phyloP scores from a whole-genome alignment of 352 stramenopile species.

The Chrysophaeum taylorii region DNA sequence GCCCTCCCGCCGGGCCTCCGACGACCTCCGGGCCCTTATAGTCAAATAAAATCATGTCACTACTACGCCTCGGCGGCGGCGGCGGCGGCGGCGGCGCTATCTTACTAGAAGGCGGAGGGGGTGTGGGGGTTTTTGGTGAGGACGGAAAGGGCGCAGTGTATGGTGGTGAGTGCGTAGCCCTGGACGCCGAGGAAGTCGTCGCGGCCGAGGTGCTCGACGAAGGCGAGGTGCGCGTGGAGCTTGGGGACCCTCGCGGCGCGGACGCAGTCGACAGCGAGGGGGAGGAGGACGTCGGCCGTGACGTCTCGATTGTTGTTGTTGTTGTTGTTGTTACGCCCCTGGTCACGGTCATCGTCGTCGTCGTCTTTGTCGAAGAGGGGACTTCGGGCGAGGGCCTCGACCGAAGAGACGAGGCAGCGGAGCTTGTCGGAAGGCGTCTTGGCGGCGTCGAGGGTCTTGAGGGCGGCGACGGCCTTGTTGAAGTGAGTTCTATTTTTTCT shows the following conservation, averaged over 20 bases:
- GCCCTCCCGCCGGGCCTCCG: too few relatives aligned
- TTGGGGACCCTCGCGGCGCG: neutral
- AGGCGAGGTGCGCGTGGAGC: neutral
- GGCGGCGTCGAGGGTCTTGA: neutral
- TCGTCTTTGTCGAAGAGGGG: neutral
- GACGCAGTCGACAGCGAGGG: neutral
- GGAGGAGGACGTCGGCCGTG: neutral
- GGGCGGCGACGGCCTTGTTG: neutral
- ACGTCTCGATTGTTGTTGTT: too few relatives aligned
- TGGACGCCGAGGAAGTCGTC: neutral
- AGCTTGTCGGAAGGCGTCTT: neutral
- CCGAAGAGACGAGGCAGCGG: neutral
- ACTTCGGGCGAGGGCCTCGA: neutral
- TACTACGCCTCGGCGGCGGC: too few relatives aligned
- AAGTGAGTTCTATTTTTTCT: neutral
- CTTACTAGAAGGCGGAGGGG: too few relatives aligned
- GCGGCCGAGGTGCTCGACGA: neutral
- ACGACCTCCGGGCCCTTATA: too few relatives aligned
- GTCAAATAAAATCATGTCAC: too few relatives aligned
- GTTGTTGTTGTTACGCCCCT: too few relatives aligned
- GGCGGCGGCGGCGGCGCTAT: too few relatives aligned
- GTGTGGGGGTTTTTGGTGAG: too few relatives aligned
- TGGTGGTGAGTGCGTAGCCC: neutral
- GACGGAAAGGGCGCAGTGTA: neutral
- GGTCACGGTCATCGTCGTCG: neutral